Conservation (phyloP, 768 basidiomycete species). For the Tulasnella sp. region DNA sequence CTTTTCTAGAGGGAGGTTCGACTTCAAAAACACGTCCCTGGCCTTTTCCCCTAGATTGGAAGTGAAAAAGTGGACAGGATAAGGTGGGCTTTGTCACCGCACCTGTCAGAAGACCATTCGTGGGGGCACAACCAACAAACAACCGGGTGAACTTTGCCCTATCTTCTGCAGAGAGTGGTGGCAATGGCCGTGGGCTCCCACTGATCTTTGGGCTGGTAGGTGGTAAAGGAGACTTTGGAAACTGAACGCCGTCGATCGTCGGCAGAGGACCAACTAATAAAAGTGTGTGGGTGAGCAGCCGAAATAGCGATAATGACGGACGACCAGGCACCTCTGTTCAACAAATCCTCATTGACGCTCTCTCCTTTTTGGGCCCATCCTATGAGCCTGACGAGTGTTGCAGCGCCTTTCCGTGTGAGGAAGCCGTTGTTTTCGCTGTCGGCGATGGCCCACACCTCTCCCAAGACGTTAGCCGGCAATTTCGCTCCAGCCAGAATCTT, state of each 20-base stretch:
- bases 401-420: conserved; percentile 77
- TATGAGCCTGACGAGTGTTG: conserved; percentile 79
- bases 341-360: conserved; percentile 45
- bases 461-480: conserved; percentile 61
- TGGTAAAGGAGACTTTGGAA: conserved; percentile 38
- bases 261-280: conserved; percentile 68
- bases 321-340: conserved; percentile 52
- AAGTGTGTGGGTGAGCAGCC: conserved; percentile 11
- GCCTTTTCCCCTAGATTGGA: conserved; percentile 61
- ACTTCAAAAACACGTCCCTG: conserved; percentile 81
- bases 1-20: conserved; percentile 72
- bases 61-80: conserved; percentile 3
- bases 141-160: conserved; percentile 69
- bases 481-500: conserved; percentile 74
- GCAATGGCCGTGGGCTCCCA: conserved; percentile 28
- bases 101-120: conserved; percentile 71
- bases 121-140: conserved; percentile 59
- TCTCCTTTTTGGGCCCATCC: conserved; percentile 87
- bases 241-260: conserved; percentile 56
- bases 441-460: conserved; percentile 87
- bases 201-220: conserved; percentile 37
- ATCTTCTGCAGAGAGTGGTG: conserved; percentile 66
- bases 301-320: background rate
- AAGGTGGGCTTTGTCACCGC: background rate
- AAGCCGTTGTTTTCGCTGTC: conserved; percentile 92